Evolutionary conservation across 2,329 filamentous ascomycete species (phyloP).

Genomic region (Aspergillus oerlinghausenensis): DNA sequence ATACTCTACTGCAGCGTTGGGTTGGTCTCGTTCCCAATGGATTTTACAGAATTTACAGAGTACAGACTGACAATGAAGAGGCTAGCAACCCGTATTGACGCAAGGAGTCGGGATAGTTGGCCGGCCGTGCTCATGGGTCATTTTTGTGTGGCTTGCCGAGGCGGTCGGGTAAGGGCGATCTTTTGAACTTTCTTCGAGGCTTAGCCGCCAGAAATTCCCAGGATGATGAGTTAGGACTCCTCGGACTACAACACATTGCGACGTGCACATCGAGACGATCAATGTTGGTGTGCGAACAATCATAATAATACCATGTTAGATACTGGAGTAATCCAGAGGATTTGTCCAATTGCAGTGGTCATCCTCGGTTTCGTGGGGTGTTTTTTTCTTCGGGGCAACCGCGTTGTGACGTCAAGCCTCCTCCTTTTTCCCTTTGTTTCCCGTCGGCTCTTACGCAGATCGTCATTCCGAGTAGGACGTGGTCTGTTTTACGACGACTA

Average conservation of each 20-base stretch:
- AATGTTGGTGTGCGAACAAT: background rate
- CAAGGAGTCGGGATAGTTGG: slow-evolving; percentile 21
- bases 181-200: background rate
- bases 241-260: background rate
- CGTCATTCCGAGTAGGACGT: background rate
- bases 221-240: background rate
- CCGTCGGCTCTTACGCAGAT: background rate
- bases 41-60: background rate
- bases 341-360: background rate
- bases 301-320: background rate
- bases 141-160: slow-evolving; percentile 13
- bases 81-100: slow-evolving; percentile 21
- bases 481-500: background rate
- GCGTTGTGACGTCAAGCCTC: slow-evolving; percentile 1
- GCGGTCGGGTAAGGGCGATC: slow-evolving; percentile 3
- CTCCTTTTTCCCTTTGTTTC: background rate
- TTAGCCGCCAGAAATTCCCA: background rate
- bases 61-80: slow-evolving; percentile 11
- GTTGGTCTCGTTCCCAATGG: background rate
- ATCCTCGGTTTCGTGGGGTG: background rate
- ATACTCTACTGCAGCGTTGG: background rate
- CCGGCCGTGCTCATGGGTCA: slow-evolving; percentile 11
- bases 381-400: background rate
- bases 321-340: background rate
- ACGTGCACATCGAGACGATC: background rate